These are phyloP conservation scores for Phlebopus sp. DNA, from an alignment of 1,284 basidiomycete species.

Conservation along the genomic window DNA sequence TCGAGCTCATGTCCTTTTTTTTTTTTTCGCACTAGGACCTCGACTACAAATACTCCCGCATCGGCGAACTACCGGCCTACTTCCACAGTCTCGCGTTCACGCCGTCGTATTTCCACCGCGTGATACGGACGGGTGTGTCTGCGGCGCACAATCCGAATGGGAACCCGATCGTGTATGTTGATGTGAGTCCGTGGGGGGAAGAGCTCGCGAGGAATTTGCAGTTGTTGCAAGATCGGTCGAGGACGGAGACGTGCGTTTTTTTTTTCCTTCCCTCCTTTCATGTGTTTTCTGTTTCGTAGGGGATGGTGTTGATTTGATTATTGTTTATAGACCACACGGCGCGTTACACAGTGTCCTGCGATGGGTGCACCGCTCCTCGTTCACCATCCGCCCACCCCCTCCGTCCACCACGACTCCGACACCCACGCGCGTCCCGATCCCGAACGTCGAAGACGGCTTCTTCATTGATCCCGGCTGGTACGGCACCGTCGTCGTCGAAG, in stretches of 20 bases:
- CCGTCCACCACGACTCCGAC: slow-evolving; percentile 18
- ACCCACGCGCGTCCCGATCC: slow-evolving; percentile 43
- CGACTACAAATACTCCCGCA: slow-evolving; percentile 71
- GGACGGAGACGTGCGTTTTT: slow-evolving; percentile 69
- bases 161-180: slow-evolving; percentile 72
- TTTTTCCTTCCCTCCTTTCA: no score
- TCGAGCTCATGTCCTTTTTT: neutral
- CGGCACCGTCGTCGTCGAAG: slow-evolving; percentile 74
- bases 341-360: slow-evolving; percentile 73
- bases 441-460: slow-evolving; percentile 42
- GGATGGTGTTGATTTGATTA: slow-evolving; percentile 8
- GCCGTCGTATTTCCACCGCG: slow-evolving; percentile 81
- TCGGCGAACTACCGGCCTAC: slow-evolving; percentile 74
- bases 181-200: slow-evolving; percentile 70
- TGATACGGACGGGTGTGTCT: slow-evolving; percentile 58
- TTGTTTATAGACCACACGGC: slow-evolving; percentile 61
- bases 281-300: neutral
- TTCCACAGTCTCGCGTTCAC: slow-evolving; percentile 73
- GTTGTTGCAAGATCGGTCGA: slow-evolving; percentile 71
- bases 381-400: slow-evolving; percentile 48
- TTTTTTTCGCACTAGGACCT: slow-evolving; percentile 56
- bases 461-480: slow-evolving; percentile 76
- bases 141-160: slow-evolving; percentile 41
- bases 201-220: slow-evolving; percentile 72
- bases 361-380: slow-evolving; percentile 77